phyloP scores from a whole-genome alignment of 768 basidiomycete genomes.

The Russula sp. region DNA sequence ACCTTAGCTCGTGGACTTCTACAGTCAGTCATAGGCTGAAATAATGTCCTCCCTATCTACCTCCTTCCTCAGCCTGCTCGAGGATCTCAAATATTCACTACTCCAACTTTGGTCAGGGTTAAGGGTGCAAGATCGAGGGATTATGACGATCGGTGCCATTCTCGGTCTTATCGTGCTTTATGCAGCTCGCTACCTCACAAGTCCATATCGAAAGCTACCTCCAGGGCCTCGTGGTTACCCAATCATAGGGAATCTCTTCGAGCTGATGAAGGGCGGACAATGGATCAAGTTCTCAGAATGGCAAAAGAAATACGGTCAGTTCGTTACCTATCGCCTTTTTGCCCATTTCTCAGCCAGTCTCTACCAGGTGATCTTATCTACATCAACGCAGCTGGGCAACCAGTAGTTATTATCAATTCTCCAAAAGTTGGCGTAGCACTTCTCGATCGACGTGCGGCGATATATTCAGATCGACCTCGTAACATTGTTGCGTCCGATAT shows the following conservation, averaged over 20 bases:
- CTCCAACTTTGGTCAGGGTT: not conserved
- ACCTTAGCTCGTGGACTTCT: not conserved
- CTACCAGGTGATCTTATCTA: not conserved
- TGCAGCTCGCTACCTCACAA: not conserved
- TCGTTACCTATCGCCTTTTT: not conserved
- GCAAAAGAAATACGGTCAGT: not conserved
- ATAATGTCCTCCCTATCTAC: not conserved
- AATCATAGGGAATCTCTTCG: not conserved
- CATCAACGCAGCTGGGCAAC: not conserved
- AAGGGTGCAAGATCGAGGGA: not conserved
- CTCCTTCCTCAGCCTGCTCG: not conserved
- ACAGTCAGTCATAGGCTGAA: not conserved
- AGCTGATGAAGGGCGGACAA: not conserved
- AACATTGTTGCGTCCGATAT: not conserved
- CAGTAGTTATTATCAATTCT: not conserved
- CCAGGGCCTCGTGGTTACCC: slow-evolving; percentile 2
- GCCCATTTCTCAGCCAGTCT: not conserved
- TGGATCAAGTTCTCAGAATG: not conserved
- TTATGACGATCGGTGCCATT: not conserved
- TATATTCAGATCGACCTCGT: not conserved
- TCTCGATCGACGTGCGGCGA: not conserved
- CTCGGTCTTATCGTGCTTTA: not conserved
- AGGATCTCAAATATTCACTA: not conserved
- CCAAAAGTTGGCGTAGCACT: not conserved
- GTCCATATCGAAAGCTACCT: slow-evolving; percentile 1